phyloP scores from a whole-genome alignment of 139 green algal genomes.

The Zygnema cylindricum region DNA sequence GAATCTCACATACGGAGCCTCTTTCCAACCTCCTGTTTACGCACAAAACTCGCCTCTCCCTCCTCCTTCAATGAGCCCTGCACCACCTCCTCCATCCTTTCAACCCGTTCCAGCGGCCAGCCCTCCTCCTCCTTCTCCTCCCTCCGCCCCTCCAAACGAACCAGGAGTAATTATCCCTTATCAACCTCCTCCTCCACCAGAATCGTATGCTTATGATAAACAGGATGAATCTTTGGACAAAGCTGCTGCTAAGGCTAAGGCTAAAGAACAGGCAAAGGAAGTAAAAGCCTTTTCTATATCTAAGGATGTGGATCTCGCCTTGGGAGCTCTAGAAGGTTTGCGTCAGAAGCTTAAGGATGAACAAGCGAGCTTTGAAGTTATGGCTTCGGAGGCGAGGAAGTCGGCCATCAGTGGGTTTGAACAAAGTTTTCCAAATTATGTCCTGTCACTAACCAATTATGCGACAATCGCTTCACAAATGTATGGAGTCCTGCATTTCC shows the following conservation, averaged over 20 bases:
- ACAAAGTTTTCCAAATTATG: conserved; percentile 12
- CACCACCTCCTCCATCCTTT: neutral
- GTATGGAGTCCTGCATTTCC: conserved; percentile 22
- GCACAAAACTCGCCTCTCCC: neutral
- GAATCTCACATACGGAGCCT: too few relatives aligned
- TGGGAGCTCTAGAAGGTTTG: neutral
- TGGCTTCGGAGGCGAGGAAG: neutral
- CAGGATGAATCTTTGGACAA: neutral
- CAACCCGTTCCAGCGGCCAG: neutral
- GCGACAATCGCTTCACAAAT: conserved; percentile 1
- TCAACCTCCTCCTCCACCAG: neutral
- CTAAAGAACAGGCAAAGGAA: conserved; percentile 33
- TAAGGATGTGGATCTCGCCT: neutral
- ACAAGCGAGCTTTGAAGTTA: neutral
- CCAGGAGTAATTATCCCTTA: neutral
- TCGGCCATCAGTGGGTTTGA: neutral
- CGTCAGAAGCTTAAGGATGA: conserved; percentile 24
- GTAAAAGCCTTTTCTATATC: neutral
- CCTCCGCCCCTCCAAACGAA: neutral
- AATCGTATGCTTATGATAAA: neutral
- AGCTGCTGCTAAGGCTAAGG: neutral
- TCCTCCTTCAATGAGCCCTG: neutral
- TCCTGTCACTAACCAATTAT: neutral
- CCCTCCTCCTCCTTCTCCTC: too few relatives aligned
- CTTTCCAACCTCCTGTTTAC: too few relatives aligned